A percentile compares a stretch with the other conserved stretches of the same genome.
Evolutionary conservation across 805 yeast genomes (phyloP).

Genomic region (Jamesozyma piceae): DNA sequence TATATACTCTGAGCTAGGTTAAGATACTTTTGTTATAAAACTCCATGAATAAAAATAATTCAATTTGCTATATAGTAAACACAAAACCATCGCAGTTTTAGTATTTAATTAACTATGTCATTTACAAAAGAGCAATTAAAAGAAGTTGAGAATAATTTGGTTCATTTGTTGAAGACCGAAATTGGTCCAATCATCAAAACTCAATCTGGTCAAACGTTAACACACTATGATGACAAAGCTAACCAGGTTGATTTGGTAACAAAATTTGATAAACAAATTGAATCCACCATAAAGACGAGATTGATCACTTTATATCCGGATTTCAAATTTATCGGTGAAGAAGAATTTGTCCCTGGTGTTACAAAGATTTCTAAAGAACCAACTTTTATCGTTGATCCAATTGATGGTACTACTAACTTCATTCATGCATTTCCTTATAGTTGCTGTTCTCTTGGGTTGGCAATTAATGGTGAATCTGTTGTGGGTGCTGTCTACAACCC

Average conservation of each 20-base stretch:
- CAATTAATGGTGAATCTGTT: slow-evolving; percentile 38
- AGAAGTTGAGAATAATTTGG: slow-evolving; percentile 19
- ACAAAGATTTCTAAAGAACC: slow-evolving; percentile 42
- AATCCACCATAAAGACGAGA: slow-evolving; percentile 27
- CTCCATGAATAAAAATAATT: no score
- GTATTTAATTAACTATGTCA: no score
- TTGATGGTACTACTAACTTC: slow-evolving; percentile 59
- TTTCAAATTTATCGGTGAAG: slow-evolving; percentile 53
- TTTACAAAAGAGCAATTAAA: slow-evolving; percentile 18
- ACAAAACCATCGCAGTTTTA: no score
- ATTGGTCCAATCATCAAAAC: slow-evolving; percentile 24
- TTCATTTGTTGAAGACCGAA: slow-evolving; percentile 16
- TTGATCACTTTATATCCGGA: slow-evolving; percentile 38
- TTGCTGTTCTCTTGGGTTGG: slow-evolving; percentile 53
- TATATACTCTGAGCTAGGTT: no score
- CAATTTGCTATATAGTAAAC: no score
- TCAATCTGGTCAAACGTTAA: slow-evolving; percentile 22
- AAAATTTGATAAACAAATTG: slow-evolving; percentile 50
- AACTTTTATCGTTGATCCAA: slow-evolving; percentile 56
- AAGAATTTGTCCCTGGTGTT: slow-evolving; percentile 42
- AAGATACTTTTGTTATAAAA: no score
- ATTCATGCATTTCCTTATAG: slow-evolving; percentile 53
- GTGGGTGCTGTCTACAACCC: slow-evolving; percentile 67
- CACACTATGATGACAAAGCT: slow-evolving; percentile 44
- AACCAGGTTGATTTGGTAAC: slow-evolving; percentile 58